These are phyloP conservation scores for Thalassiosira profunda DNA, from an alignment of 108 stramenopile genomes.

Conservation along the genomic window DNA sequence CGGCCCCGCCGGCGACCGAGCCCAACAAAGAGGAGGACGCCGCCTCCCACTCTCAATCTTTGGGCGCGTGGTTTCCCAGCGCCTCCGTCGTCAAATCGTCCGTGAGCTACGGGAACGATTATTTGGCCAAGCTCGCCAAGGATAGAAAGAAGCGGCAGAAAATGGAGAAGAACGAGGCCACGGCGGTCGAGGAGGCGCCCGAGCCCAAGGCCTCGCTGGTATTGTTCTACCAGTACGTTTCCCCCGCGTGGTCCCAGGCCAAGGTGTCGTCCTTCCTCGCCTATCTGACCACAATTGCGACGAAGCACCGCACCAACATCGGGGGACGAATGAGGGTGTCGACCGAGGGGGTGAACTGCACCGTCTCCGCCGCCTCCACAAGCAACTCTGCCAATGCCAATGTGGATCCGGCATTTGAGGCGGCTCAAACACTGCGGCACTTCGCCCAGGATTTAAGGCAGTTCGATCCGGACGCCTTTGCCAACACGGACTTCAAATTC, in stretches of 20 bases:
- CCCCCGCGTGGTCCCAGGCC: slow-evolving; percentile 53
- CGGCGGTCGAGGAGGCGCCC: slow-evolving; percentile 1
- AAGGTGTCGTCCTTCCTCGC: slow-evolving; percentile 58
- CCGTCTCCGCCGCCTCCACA: slow-evolving; percentile 55
- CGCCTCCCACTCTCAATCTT: slow-evolving; percentile 21
- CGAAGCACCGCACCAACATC: slow-evolving; percentile 51
- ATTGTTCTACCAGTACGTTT: slow-evolving; percentile 86
- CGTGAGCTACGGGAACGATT: slow-evolving; percentile 63
- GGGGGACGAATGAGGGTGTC: slow-evolving; percentile 88
- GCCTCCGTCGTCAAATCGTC: slow-evolving; percentile 72
- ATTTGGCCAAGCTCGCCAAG: slow-evolving; percentile 21
- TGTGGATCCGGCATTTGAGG: slow-evolving; percentile 48
- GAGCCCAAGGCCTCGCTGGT: slow-evolving; percentile 68
- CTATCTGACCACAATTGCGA: slow-evolving; percentile 59
- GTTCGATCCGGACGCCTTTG: slow-evolving; percentile 71
- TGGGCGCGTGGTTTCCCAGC: slow-evolving; percentile 91
- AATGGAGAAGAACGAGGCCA: not conserved
- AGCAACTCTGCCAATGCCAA: not conserved
- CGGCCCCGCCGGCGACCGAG: slow-evolving; percentile 12
- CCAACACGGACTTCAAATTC: slow-evolving; percentile 83
- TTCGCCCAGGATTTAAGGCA: slow-evolving; percentile 66
- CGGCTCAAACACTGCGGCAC: slow-evolving; percentile 64
- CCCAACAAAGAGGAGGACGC: slow-evolving; percentile 4
- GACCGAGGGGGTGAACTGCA: slow-evolving; percentile 84
- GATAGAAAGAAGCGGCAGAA: slow-evolving; percentile 11